Base-by-base conservation (phyloP, 371 early-diverging fungal species). In the Mucor mucedo region DNA sequence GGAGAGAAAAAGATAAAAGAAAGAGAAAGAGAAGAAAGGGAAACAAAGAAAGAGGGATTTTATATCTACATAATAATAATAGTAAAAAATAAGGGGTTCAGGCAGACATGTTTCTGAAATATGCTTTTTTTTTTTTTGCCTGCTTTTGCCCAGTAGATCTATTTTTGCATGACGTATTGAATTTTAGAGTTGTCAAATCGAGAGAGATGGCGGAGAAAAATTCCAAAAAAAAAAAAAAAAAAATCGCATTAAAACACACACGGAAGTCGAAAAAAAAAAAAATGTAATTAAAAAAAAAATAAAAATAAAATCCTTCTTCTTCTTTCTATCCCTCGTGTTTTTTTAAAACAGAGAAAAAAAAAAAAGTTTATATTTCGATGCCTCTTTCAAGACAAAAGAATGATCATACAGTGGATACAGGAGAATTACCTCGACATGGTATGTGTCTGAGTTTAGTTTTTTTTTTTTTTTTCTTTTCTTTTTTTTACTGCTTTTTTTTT, bases 371-470 rank as follows among this genome's bases (percentile, higher is more conserved):
- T 4, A 4, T n/a, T 6, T 11, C n/a, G 4, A 62, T 62, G 62
- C 62, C 62, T 28, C 32, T 54, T 14, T 41, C 41, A 35, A 62
- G 45, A 62, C 55, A 32, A 45, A 44, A 41, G 9, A 54, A 45
- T 3, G 33, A 55, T 33, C 14, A n/a, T 8, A 35, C 14, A 6
- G 30, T 39, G 30, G 59, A 59, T 49, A n/a, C 59, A 14, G 49
- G 45, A 32, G 59, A 59, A 21, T 40, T 59, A 29, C 28, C 59
- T 50, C 59, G 50, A 49, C 59, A 49, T 27, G 27, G 38, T n/a
- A 59, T 42, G 13, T 14, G 41, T 52, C 30, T 42, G 16, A 14
- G 2, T 33, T 32, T 54, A 40, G 11, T 38, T 1, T 5, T 44
- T 44, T 44, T 4, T 16, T 44, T n/a, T 44, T 16, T 44, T 44